phyloP scores from a whole-genome alignment of 805 yeast genomes.

The Ogataea henricii region DNA sequence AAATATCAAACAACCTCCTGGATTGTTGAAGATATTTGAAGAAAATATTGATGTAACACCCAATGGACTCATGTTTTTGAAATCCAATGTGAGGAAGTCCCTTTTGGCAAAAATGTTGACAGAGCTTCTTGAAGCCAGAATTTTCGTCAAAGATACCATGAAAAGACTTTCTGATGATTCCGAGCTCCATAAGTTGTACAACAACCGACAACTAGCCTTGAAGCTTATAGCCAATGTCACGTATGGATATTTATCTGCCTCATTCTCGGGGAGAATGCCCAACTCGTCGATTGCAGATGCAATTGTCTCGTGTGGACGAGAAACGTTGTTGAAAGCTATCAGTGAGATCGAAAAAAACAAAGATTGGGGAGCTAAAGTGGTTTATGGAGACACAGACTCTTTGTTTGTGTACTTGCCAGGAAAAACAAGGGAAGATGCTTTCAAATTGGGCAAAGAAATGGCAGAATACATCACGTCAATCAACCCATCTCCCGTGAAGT shows the following conservation, averaged over 20 bases:
- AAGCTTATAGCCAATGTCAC: slow-evolving; percentile 94
- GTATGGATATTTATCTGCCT: slow-evolving; percentile 93
- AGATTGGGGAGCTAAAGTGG: slow-evolving; percentile 86
- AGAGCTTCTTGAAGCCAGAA: slow-evolving; percentile 78
- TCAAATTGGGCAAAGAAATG: slow-evolving; percentile 69
- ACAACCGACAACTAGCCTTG: slow-evolving; percentile 81
- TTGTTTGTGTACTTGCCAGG: slow-evolving; percentile 91
- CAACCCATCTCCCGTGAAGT: slow-evolving; percentile 78
- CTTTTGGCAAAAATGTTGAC: slow-evolving; percentile 79
- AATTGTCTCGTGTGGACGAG: slow-evolving; percentile 89
- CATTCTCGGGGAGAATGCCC: slow-evolving; percentile 97
- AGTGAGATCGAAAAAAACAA: slow-evolving; percentile 59
- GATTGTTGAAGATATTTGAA: slow-evolving; percentile 52
- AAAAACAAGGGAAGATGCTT: slow-evolving; percentile 73
- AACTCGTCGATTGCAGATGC: slow-evolving; percentile 94
- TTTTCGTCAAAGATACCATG: slow-evolving; percentile 78
- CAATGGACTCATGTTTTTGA: slow-evolving; percentile 81
- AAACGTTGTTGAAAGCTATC: slow-evolving; percentile 73
- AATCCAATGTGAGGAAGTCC: slow-evolving; percentile 65
- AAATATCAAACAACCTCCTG: slow-evolving; percentile 52
- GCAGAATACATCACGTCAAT: slow-evolving; percentile 60
- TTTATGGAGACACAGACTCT: slow-evolving; percentile 96
- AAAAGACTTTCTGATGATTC: slow-evolving; percentile 48
- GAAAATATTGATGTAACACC: slow-evolving; percentile 74
- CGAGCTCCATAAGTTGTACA: slow-evolving; percentile 56